Percentiles rank a stretch among this genome's conserved stretches.
Conservation (phyloP, 1,139 yeast species). For the Yamadazyma mexicana region DNA sequence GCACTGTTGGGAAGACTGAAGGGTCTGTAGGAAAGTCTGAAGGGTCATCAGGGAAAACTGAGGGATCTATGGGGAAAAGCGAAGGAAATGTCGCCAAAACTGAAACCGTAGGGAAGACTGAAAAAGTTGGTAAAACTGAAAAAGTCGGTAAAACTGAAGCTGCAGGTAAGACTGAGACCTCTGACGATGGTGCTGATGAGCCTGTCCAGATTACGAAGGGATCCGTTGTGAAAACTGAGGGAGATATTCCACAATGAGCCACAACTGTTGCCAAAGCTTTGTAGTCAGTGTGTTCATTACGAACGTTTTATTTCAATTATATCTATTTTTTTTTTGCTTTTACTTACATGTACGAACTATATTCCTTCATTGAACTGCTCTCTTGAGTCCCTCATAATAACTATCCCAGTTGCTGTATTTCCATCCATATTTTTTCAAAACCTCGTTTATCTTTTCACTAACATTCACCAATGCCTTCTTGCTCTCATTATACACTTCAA, state of each 20-base stretch:
- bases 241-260: not conserved
- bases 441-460: constrained; percentile 20
- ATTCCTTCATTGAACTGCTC: not conserved
- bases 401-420: constrained; percentile 17
- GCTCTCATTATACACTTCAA: constrained; percentile 35
- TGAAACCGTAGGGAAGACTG: constrained; percentile 18
- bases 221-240: not conserved
- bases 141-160: constrained; percentile 10
- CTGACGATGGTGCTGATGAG: too few species aligned
- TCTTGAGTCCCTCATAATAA: constrained; percentile 11
- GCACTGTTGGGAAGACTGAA: constrained; percentile 3
- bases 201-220: too few species aligned
- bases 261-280: too few species aligned
- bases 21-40: too few species aligned
- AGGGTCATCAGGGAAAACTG: constrained; percentile 15
- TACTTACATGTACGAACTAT: too few species aligned
- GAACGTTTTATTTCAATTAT: too few species aligned
- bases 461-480: constrained; percentile 29
- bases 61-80: constrained; percentile 13
- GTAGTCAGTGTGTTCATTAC: too few species aligned
- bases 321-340: too few species aligned
- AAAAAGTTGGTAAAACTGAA: constrained; percentile 7
- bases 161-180: not conserved
- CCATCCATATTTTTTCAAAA: constrained; percentile 17
- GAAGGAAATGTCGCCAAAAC: constrained; percentile 13